Conservation (phyloP, 2,329 filamentous ascomycete species). For the Davidsoniella virescens region DNA sequence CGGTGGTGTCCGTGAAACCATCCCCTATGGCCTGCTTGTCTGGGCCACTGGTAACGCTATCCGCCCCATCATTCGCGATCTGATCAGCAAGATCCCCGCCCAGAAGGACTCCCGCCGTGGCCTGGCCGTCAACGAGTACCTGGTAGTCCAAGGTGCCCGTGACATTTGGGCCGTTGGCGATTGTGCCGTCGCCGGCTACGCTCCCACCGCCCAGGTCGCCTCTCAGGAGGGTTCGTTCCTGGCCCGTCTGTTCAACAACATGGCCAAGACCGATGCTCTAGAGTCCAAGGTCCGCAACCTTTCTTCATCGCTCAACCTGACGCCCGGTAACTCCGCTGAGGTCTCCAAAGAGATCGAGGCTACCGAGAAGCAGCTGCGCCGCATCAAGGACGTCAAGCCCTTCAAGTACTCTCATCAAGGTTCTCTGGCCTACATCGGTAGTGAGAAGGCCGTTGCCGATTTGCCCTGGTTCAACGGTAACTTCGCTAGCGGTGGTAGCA, state of each 20-base stretch:
- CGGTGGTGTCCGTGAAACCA: constrained; percentile 58
- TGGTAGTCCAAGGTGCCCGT: constrained; percentile 90
- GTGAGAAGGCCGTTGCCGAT: constrained; percentile 93
- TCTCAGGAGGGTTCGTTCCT: constrained; percentile 92
- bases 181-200: constrained; percentile 94
- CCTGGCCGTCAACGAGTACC: constrained; percentile 93
- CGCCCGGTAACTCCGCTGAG: constrained; percentile 50
- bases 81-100: constrained; percentile 81
- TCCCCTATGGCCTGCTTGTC: constrained; percentile 90
- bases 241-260: constrained; percentile 92
- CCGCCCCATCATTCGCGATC: constrained; percentile 74
- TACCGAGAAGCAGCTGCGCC: constrained; percentile 70
- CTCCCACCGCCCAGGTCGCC: constrained; percentile 91
- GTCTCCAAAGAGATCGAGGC: constrained; percentile 61
- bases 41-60: constrained; percentile 97
- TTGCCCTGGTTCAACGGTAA: constrained; percentile 96
- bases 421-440: constrained; percentile 91
- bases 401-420: constrained; percentile 99
- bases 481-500: constrained; percentile 76
- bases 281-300: constrained; percentile 61
- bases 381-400: constrained; percentile 87
- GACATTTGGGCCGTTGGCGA: constrained; percentile 98
- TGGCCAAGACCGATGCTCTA: constrained; percentile 82
- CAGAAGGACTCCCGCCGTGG: constrained; percentile 92
- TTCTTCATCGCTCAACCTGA: constrained; percentile 42